Evolutionary conservation across 192 early-diverging fungal genomes (phyloP).

Genomic region (Paraglomus occultum): DNA sequence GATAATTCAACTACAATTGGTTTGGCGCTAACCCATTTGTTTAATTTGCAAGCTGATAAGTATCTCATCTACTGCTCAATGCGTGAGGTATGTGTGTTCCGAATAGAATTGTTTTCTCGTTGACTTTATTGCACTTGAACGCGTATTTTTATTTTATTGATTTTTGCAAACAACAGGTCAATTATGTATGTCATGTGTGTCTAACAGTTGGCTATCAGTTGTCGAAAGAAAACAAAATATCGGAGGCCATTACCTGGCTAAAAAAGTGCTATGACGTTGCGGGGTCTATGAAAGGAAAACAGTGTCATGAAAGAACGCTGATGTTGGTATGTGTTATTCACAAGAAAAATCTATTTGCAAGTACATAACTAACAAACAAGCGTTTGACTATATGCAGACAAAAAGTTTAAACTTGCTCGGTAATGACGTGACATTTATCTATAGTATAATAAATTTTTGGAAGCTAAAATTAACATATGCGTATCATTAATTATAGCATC

Average conservation of each 20-base stretch:
- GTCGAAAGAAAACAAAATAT: constrained; percentile 14
- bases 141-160: background rate
- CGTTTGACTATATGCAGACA: constrained; percentile 1
- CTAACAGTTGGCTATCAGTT: constrained; percentile 19
- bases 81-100: constrained; percentile 1
- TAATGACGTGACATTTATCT: background rate
- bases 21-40: background rate
- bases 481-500: constrained; percentile 10
- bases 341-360: background rate
- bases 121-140: background rate
- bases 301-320: background rate
- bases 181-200: constrained; percentile 28
- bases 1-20: background rate
- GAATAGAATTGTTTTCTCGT: background rate
- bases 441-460: background rate
- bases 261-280: constrained; percentile 25
- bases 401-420: constrained; percentile 21
- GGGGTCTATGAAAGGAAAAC: background rate
- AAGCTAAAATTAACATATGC: background rate
- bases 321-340: constrained; percentile 5
- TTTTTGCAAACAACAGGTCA: constrained; percentile 5
- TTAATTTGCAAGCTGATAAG: background rate
- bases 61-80: constrained; percentile 3
- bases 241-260: constrained; percentile 28
- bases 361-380: background rate